Evolutionary conservation across 2,329 filamentous ascomycete genomes (phyloP).

Genomic region (Cladosporium sp.): DNA sequence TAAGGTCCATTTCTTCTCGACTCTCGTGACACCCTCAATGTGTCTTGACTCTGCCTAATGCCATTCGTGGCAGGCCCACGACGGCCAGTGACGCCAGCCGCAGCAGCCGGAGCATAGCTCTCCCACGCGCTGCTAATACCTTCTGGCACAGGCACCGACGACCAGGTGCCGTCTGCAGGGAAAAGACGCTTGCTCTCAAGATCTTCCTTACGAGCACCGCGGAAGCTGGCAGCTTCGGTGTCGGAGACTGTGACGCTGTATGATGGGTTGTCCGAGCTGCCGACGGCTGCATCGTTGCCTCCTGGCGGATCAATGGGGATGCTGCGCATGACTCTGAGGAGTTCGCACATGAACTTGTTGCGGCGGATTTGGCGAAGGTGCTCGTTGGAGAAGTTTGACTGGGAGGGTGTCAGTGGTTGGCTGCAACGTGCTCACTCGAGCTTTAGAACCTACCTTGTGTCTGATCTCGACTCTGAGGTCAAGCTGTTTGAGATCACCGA

Average conservation of each 20-base stretch:
- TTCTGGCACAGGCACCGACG: neutral
- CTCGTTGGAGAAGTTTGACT: constrained; percentile 58
- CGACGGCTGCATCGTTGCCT: constrained; percentile 60
- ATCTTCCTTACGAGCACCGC: constrained; percentile 9
- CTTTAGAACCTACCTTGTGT: constrained; percentile 25
- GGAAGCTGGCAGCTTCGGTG: constrained; percentile 5
- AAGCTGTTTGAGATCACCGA: constrained; percentile 30
- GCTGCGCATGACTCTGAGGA: constrained; percentile 76
- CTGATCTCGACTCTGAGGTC: constrained; percentile 31
- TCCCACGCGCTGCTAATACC: constrained; percentile 12
- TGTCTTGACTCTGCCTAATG: constrained; percentile 6
- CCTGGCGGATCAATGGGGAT: constrained; percentile 79
- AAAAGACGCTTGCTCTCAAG: constrained; percentile 8
- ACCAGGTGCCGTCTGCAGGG: neutral
- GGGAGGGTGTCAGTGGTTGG: neutral
- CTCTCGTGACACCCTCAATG: neutral
- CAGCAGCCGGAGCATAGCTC: neutral
- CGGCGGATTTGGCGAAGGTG: constrained; percentile 70
- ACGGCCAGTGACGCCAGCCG: constrained; percentile 5
- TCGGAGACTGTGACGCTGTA: constrained; percentile 68
- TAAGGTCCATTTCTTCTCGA: neutral
- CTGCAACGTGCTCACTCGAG: neutral
- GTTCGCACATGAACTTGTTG: constrained; percentile 92
- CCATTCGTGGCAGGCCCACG: neutral
- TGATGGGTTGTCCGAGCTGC: constrained; percentile 60